Evolutionary conservation across 2,329 filamentous ascomycete species (phyloP).

Genomic region (Colletotrichum cuscutae): DNA sequence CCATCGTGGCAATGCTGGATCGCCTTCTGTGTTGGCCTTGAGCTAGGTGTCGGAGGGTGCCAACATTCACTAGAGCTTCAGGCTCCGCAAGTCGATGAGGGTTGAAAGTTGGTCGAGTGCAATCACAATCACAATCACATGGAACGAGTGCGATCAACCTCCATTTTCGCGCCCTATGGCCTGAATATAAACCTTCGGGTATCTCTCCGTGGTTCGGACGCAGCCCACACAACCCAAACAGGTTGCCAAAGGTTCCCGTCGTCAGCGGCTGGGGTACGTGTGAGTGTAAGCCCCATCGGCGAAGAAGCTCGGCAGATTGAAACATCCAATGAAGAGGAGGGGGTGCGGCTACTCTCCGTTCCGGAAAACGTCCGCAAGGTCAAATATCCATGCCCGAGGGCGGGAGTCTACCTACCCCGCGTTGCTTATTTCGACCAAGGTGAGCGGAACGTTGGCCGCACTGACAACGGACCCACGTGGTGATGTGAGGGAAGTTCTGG

Average conservation of each 20-base stretch:
- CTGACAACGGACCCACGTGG: slow-evolving; percentile 6
- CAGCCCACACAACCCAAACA: not conserved
- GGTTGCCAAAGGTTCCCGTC: not conserved
- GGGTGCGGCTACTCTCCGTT: not conserved
- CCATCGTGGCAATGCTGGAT: not conserved
- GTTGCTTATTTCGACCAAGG: not conserved
- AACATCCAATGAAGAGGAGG: slow-evolving; percentile 6
- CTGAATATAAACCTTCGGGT: slow-evolving; percentile 22
- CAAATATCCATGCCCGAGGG: not conserved
- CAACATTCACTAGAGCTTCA: not conserved
- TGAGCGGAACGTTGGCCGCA: slow-evolving; percentile 16
- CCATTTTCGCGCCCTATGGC: not conserved
- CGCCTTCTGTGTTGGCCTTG: not conserved
- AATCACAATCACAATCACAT: not conserved
- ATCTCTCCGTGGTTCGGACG: not conserved
- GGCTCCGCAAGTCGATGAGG: too few relatives aligned
- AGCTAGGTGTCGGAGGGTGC: not conserved
- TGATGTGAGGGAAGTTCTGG: not conserved
- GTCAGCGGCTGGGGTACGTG: slow-evolving; percentile 11
- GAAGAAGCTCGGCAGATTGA: slow-evolving; percentile 1
- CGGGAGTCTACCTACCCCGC: slow-evolving; percentile 27
- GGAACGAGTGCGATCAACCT: too few relatives aligned
- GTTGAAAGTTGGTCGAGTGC: not conserved
- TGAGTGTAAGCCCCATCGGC: slow-evolving; percentile 1
- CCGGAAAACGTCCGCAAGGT: not conserved